Evolutionary conservation across 495 filamentous ascomycete genomes (phyloP).

Genomic region (Neurospora sp.): DNA sequence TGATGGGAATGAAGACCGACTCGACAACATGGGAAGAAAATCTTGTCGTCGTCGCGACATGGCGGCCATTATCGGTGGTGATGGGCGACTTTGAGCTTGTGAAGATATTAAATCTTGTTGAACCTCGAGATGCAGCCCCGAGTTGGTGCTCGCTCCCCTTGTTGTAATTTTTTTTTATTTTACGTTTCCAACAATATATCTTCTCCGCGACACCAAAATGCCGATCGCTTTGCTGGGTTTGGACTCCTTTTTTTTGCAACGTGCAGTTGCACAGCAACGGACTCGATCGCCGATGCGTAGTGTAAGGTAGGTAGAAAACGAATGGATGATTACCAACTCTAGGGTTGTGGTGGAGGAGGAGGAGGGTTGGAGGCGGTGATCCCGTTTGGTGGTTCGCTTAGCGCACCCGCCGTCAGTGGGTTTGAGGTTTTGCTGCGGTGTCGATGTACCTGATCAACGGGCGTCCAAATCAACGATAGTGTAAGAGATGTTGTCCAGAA

Average conservation of each 20-base stretch:
- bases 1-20: not conserved
- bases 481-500: not conserved
- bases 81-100: not conserved
- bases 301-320: not conserved
- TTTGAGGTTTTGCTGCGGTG: not conserved
- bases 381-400: not conserved
- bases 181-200: not conserved
- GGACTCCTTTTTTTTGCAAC: not conserved
- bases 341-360: not conserved
- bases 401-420: not conserved
- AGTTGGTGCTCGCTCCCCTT: not conserved
- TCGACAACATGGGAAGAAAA: not conserved
- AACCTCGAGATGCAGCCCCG: not conserved
- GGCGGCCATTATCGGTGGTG: not conserved
- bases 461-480: not conserved
- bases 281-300: not conserved
- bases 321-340: not conserved
- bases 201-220: not conserved
- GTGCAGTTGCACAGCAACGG: not conserved
- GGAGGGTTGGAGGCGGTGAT: not conserved
- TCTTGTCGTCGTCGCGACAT: not conserved
- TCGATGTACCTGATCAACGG: not conserved
- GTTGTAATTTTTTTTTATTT: not conserved
- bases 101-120: not conserved
- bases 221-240: not conserved